phyloP scores from a whole-genome alignment of 164 flowering plant genomes.

The Hamamelis virginiana region DNA sequence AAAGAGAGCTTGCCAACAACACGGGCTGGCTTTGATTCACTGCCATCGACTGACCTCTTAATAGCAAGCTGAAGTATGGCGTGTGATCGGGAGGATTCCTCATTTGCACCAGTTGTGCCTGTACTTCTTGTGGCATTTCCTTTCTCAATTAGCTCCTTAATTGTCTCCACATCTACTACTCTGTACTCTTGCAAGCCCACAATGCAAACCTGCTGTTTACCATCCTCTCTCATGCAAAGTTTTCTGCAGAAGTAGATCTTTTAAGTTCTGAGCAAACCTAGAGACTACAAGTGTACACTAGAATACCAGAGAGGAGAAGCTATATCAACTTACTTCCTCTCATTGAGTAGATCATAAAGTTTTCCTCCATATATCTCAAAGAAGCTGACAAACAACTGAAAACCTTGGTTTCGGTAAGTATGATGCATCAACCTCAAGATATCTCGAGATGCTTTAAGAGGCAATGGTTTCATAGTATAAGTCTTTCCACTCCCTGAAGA shows the following conservation, averaged over 20 bases:
- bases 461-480: slow-evolving; percentile 92
- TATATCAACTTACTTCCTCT: slow-evolving; percentile 68
- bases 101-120: slow-evolving; percentile 99
- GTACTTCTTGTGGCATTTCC: slow-evolving; percentile 93
- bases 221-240: slow-evolving; percentile 96
- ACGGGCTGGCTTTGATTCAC: slow-evolving; percentile 76
- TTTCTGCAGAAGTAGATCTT: slow-evolving; percentile 41
- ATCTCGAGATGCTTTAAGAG: slow-evolving; percentile 87
- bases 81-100: slow-evolving; percentile 98
- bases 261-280: neutral
- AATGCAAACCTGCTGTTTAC: slow-evolving; percentile 92
- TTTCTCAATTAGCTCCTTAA: slow-evolving; percentile 83
- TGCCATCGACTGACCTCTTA: slow-evolving; percentile 79
- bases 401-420: slow-evolving; percentile 85
- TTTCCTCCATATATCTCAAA: slow-evolving; percentile 99
- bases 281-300: neutral
- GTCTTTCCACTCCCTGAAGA: slow-evolving; percentile 96
- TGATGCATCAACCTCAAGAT: slow-evolving; percentile 83
- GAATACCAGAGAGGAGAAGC: neutral
- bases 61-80: slow-evolving; percentile 95
- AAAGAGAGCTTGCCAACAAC: slow-evolving; percentile 95
- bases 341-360: slow-evolving; percentile 85
- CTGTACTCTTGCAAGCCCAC: slow-evolving; percentile 91
- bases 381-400: slow-evolving; percentile 85
- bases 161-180: slow-evolving; percentile 76